These are phyloP conservation scores for Coniferiporia sulphurascens DNA, from an alignment of 1,284 basidiomycete species.

Conservation along the genomic window DNA sequence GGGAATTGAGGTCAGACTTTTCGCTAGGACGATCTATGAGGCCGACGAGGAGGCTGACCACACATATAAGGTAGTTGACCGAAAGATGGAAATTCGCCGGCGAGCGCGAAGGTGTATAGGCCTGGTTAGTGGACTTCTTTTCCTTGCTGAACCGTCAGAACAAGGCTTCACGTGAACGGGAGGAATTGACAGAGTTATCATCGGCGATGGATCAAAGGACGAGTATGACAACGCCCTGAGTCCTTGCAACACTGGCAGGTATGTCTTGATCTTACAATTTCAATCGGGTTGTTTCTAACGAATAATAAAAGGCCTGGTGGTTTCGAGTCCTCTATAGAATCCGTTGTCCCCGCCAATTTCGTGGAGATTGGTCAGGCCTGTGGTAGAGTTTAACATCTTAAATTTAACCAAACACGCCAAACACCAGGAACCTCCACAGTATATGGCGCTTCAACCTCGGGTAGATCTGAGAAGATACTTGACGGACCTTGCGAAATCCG, in stretches of 20 bases:
- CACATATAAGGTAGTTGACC: conserved; percentile 90
- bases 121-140: conserved; percentile 37
- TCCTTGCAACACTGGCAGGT: conserved; percentile 67
- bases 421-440: conserved; percentile 70
- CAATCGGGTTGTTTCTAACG: conserved; percentile 3
- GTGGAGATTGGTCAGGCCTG: conserved; percentile 98
- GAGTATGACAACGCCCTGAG: conserved; percentile 79
- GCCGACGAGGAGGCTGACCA: conserved; percentile 95
- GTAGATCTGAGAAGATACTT: conserved; percentile 97
- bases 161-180: conserved; percentile 74
- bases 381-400: conserved; percentile 90
- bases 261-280: conserved; percentile 22
- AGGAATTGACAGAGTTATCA: conserved; percentile 84
- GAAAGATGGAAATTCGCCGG: conserved; percentile 85
- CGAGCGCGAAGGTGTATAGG: conserved; percentile 68
- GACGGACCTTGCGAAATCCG: conserved; percentile 87
- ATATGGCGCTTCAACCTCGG: conserved; percentile 77
- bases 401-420: conserved; percentile 91
- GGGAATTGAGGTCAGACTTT: conserved; percentile 96
- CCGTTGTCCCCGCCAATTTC: conserved; percentile 84
- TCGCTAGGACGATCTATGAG: conserved; percentile 94
- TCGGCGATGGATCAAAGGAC: conserved; percentile 72
- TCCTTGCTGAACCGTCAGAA: conserved; percentile 27
- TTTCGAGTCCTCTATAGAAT: conserved; percentile 73
- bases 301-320: conserved; percentile 43